Base-by-base conservation (phyloP, 2,329 filamentous ascomycete genomes). In the Colletotrichum navitas region DNA sequence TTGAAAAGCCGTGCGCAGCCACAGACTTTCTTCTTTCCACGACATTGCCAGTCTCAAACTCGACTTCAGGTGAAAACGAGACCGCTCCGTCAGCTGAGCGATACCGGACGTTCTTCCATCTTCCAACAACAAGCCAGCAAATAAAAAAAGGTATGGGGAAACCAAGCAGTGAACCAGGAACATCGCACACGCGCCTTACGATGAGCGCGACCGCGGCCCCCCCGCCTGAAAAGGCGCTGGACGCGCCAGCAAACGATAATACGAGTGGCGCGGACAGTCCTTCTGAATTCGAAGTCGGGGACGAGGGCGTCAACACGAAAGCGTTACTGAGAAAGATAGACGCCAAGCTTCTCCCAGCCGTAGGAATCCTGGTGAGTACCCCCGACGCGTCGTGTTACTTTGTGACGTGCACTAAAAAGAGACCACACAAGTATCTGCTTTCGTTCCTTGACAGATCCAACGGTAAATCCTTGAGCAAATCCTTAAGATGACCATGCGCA, bases 381-480 rank as follows among this genome's bases (percentile, higher is more conserved):
- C 14, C 8, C 21, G n/a, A 41, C 4, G 24, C 4, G 36, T 6
- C 7, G 16, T 4, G 14, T 1, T 1, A 3, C 8, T 41, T 26
- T 6, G 2, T 6, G 21, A 5, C 7, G 11, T 3, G n/a, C 7
- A 21, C 55, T 58, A 1, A 58, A n/a, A 5, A 55, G 7, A 2
- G 11, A 18, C 14, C n/a, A 5, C 24, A n/a, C 16, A 10, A 58
- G 55, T 90, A 90, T 74, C 77, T 90, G 7, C 76, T 89, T 0
- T 89, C 86, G 0, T 90, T 90, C 72, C 77, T 90, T 11, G 88
- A 89, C 74, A 81, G 87, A 41, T 88, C 86, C 75, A 90, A 90
- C 80, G 87, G 82, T 86, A 85, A 52, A 81, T 14, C 16, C 41
- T 61, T 76, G 14, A 74, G 12, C 71, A 80, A 8, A 26, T 10